Evolutionary conservation across 345 rosid genomes (phyloP).

Genomic region (Gossypium rotundifolium): DNA sequence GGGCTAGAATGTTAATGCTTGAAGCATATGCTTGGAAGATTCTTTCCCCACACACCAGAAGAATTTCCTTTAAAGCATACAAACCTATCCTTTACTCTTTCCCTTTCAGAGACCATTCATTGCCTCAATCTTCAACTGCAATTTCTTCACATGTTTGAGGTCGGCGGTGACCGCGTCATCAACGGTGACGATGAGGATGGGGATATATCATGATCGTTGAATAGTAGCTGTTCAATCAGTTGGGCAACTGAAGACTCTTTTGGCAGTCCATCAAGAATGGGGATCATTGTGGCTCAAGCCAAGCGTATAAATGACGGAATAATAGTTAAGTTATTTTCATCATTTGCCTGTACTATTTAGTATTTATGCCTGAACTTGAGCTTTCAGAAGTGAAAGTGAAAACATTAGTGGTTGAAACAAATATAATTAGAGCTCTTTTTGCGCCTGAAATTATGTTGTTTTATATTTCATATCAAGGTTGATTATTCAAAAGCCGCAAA

Average conservation of each 20-base stretch:
- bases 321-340: not conserved
- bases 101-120: not conserved
- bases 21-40: constrained; percentile 35
- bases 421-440: not conserved
- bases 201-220: not conserved
- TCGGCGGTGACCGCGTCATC: not conserved
- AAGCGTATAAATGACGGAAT: not conserved
- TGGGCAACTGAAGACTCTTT: constrained; percentile 20
- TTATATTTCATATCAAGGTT: not conserved
- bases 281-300: not conserved
- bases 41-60: constrained; percentile 7
- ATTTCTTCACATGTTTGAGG: not conserved
- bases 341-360: not conserved
- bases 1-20: constrained; percentile 20
- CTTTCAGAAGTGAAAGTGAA: not conserved
- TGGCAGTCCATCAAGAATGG: constrained; percentile 16
- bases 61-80: constrained; percentile 9
- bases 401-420: not conserved
- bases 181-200: constrained; percentile 2
- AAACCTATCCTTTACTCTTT: not conserved
- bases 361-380: not conserved
- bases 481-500: not conserved
- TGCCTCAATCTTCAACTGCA: not conserved
- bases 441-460: not conserved
- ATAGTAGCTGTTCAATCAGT: not conserved